Conservation (phyloP, 257 asterid genomes). For the Ballota nigra region DNA sequence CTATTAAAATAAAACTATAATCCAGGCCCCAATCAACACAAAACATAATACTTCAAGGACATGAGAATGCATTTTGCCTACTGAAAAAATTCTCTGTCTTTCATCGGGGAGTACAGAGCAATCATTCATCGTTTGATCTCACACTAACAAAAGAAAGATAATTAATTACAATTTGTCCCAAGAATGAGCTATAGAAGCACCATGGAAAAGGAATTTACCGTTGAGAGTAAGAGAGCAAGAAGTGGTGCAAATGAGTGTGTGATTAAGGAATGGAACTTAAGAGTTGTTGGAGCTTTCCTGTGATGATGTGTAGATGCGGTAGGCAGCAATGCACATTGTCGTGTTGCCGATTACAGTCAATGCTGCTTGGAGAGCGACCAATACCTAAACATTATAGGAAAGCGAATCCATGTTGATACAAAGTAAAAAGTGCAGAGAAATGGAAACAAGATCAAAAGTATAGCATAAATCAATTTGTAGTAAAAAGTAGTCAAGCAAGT, state of each 20-base stretch:
- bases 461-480: background rate
- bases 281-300: conserved; percentile 48
- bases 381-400: conserved; percentile 42
- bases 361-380: conserved; percentile 98
- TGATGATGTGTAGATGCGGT: conserved; percentile 64
- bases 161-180: background rate
- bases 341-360: conserved; percentile 79
- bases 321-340: conserved; percentile 96
- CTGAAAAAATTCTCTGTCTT: background rate
- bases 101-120: background rate
- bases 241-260: background rate
- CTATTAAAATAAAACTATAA: background rate
- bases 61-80: background rate
- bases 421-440: background rate
- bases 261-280: conserved; percentile 20
- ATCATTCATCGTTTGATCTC: background rate
- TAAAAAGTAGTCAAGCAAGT: background rate
- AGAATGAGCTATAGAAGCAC: background rate
- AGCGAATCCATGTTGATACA: background rate
- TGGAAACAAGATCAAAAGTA: background rate
- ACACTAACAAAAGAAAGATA: background rate
- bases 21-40: background rate
- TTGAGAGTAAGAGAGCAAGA: background rate
- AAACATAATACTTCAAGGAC: background rate
- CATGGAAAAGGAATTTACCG: conserved; percentile 23